Evolutionary conservation across 148 eudicot genomes (phyloP), one percentile per base, ranked within the genome.

Genomic region (Talinum fruticosum): DNA sequence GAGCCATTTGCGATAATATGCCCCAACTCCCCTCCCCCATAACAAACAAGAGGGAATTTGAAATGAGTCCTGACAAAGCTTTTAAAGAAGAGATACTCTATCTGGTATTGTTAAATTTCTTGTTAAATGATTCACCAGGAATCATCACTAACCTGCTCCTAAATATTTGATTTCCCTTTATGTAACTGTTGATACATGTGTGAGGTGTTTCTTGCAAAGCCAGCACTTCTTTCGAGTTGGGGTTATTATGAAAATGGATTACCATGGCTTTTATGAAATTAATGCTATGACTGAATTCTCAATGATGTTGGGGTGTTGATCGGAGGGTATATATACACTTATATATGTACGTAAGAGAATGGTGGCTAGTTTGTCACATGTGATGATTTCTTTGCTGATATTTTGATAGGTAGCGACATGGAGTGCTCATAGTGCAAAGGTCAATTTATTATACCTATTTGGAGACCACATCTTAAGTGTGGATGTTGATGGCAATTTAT

Each of bases 401-500:
- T 75, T 74, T 77, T 49, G 53, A 71, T 84, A 96, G 99, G 97
- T 93, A 75, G 97, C 98, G 41, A 96, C 93, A 61, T 96, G 99
- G 98, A 89, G 84, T 76, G 80, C 87, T 69, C 99, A 96, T 76
- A 80, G 47, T 54, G 90, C 92, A 2, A 93, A 96, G 84, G 89
- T 96, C 81, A 91, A 88, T 72, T 75, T 74, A 73, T 79, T 96
- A 64, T 88, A 90, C 78, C 83, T 91, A 65, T 96, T 96, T 88
- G 99, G 99, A 74, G 99, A 96, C 30, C 90, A 93, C 85, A 82
- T 96, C 69, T 71, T 96, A 76, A 96, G 99, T 84, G 92, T 90
- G 76, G 99, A 96, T 80, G 88, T 86, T 19, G 88, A 87, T 69
- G 91, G 92, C 41, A 87, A 90, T 77, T 34, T 96, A 74, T 91